Evolutionary conservation across 495 filamentous ascomycete genomes (phyloP), one percentile per base, ranked within the genome.

Genomic region (Aspergillus nidulans): DNA sequence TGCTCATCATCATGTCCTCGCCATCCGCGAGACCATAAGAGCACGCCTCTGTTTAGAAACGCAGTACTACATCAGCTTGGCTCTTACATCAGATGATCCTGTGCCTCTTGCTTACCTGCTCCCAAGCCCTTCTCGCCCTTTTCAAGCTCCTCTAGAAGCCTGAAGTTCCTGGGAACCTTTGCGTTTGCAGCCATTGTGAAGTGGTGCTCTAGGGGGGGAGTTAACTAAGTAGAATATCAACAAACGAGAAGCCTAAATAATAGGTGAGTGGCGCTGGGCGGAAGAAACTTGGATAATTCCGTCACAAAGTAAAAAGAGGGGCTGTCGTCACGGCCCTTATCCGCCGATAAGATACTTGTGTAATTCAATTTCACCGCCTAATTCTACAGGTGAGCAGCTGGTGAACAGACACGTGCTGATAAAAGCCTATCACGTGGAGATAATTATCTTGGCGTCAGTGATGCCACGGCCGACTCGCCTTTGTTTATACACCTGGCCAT

Each of bases 51-150:
- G 63, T 54, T 56, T 34, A 52, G 46, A 13, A 59, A 52, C 3
- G 23, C 12, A 63, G 23, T 20, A 32, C 15, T 23, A 18, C 5
- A 38, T 59, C 44, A 59, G 51, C 20, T n/a, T 23, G 12, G n/a
- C n/a, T n/a, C n/a, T n/a, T 23, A 45, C 38, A n/a, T 15, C 24
- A 16, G 41, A 9, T 34, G 23, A 20, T 16, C 9, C 20, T 26
- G 21, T 40, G 7, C 58, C 26, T 41, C 48, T 49, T 57, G 52
- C 60, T 58, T 49, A 96, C 92, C 92, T 75, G 92, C 91, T 63
- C 95, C 92, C 46, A 92, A 77, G 41, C 95, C 94, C 71, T 97
- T 98, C 78, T 98, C 94, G 59, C 94, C 94, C 77, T 97, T 97
- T 78, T 98, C 94, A 3, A 98, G 81, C 84, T 98, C 94, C 68